Percentiles rank a stretch among this genome's conserved stretches.
Conservation (phyloP, 768 basidiomycete species). For the Crepidotus variabilis region DNA sequence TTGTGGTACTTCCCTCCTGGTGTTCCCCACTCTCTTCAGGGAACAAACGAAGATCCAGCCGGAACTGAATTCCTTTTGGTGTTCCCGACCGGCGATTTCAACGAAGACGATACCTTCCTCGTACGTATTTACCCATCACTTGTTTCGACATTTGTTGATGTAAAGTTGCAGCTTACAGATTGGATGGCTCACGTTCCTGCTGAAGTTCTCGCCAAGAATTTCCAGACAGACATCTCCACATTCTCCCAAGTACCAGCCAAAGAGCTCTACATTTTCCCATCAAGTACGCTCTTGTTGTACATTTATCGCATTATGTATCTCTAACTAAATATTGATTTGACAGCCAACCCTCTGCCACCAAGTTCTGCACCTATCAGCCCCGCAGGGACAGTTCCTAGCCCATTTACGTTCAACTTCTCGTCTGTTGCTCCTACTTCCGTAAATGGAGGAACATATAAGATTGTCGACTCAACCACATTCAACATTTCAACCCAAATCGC, state of each 20-base stretch:
- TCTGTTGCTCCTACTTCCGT: conserved; percentile 37
- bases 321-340: too few relatives aligned
- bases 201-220: too few relatives aligned
- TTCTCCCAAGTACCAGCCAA: conserved; percentile 44
- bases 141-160: too few relatives aligned
- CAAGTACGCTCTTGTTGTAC: not conserved
- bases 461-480: conserved; percentile 55
- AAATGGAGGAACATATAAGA: conserved; percentile 55
- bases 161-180: too few relatives aligned
- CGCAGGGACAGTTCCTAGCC: conserved; percentile 33
- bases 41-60: conserved; percentile 21
- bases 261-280: conserved; percentile 51
- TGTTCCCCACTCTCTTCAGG: conserved; percentile 51
- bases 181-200: too few relatives aligned
- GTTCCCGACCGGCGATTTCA: conserved; percentile 11
- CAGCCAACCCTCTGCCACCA: conserved; percentile 17
- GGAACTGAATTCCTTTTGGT: too few relatives aligned
- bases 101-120: too few relatives aligned
- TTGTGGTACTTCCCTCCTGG: conserved; percentile 57
- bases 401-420: conserved; percentile 53
- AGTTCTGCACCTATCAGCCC: conserved; percentile 37
- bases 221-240: too few relatives aligned
- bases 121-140: too few relatives aligned
- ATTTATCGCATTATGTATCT: too few relatives aligned
- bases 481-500: conserved; percentile 47